These are phyloP conservation scores for Protomyces macrosporus DNA, from an alignment of 1,139 yeast genomes.

Conservation along the genomic window DNA sequence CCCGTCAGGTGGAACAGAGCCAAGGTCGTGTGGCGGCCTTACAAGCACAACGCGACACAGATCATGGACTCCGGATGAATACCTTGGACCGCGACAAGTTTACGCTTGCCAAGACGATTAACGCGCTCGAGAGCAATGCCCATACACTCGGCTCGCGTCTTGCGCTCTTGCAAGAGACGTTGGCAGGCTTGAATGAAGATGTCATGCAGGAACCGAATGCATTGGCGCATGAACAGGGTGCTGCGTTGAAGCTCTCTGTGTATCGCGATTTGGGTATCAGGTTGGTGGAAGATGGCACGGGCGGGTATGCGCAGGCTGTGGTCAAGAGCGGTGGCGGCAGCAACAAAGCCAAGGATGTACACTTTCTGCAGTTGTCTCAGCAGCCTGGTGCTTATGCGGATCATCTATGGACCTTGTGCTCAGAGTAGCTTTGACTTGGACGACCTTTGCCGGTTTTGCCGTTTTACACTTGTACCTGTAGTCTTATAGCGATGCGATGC, in stretches of 20 bases:
- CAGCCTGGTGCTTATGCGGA: conserved; percentile 62
- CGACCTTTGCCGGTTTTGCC: too few relatives aligned
- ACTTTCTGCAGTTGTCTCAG: conserved; percentile 52
- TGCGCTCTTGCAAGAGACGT: conserved; percentile 43
- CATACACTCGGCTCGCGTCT: conserved; percentile 47
- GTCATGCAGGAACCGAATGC: conserved; percentile 35
- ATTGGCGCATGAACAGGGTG: conserved; percentile 29
- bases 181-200: conserved; percentile 40
- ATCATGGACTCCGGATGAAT: conserved; percentile 35
- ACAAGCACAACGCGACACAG: conserved; percentile 35
- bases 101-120: conserved; percentile 52
- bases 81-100: conserved; percentile 50
- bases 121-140: conserved; percentile 52
- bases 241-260: conserved; percentile 37
- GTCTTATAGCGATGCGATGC: too few relatives aligned
- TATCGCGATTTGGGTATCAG: conserved; percentile 42
- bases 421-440: conserved; percentile 32
- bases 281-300: conserved; percentile 37
- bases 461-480: too few relatives aligned
- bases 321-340: conserved; percentile 44
- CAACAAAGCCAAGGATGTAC: conserved; percentile 45
- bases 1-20: conserved; percentile 2
- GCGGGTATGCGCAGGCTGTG: conserved; percentile 45
- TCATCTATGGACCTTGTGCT: conserved; percentile 60
- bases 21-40: neutral